phyloP scores from a whole-genome alignment of 176 grass and related monocot genomes.

The Eragrostis nindensis region DNA sequence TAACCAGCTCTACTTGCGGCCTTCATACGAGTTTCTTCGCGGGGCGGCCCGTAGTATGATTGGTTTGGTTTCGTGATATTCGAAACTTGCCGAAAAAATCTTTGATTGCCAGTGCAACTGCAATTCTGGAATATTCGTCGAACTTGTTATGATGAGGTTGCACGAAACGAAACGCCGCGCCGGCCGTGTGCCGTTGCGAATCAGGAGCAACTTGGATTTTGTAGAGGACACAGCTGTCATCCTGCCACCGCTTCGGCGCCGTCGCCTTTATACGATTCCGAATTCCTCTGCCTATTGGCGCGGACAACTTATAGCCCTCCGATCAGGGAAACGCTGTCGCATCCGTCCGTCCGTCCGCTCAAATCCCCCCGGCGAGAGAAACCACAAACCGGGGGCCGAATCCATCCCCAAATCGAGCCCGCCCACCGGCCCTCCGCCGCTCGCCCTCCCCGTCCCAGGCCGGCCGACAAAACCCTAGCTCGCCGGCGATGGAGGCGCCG shows the following conservation, averaged over 20 bases:
- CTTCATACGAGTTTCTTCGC: too few relatives aligned
- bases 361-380: neutral
- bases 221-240: neutral
- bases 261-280: neutral
- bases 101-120: too few relatives aligned
- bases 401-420: neutral
- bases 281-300: neutral
- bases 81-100: too few relatives aligned
- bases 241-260: neutral
- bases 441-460: slow-evolving; percentile 1
- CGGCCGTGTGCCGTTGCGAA: too few relatives aligned
- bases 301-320: slow-evolving; percentile 17
- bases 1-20: too few relatives aligned
- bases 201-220: too few relatives aligned
- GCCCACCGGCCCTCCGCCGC: neutral
- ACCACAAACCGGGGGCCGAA: neutral
- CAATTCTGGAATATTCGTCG: too few relatives aligned
- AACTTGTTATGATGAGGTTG: too few relatives aligned
- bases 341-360: slow-evolving; percentile 41
- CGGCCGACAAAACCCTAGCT: slow-evolving; percentile 36
- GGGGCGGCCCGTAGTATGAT: too few relatives aligned
- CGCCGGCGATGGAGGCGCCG: slow-evolving; percentile 58
- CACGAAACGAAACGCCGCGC: too few relatives aligned
- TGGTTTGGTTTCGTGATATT: too few relatives aligned
- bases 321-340: neutral